phyloP scores from a whole-genome alignment of 208 protist species.

The Leishmania tropica region DNA sequence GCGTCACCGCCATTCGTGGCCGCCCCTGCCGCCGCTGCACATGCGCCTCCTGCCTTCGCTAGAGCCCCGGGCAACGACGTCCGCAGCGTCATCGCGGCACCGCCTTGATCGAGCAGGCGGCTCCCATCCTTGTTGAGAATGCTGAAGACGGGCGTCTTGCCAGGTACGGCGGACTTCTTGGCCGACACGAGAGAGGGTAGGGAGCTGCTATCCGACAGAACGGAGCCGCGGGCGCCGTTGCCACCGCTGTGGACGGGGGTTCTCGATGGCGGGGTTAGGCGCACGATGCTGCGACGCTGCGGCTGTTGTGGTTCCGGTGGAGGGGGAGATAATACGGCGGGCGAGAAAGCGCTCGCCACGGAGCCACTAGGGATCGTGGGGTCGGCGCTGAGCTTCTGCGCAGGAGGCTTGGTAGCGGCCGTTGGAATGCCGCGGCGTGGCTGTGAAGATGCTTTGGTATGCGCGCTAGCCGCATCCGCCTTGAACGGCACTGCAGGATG shows the following conservation, averaged over 20 bases:
- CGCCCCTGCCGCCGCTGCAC: background rate
- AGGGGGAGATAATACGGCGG: conserved; percentile 1
- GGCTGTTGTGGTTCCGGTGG: background rate
- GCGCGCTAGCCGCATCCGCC: background rate
- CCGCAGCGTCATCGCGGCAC: background rate
- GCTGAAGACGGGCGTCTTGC: conserved; percentile 46
- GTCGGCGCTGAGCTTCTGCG: conserved; percentile 2
- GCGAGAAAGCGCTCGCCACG: background rate
- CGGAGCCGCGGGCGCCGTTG: background rate
- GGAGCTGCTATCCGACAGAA: background rate
- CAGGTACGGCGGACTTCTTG: conserved; percentile 27
- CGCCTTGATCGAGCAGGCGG: conserved; percentile 15
- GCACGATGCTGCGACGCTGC: conserved; percentile 24
- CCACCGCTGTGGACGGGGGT: background rate
- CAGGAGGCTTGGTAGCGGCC: background rate
- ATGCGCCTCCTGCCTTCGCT: background rate
- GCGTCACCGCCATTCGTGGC: background rate
- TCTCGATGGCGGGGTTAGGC: conserved; percentile 19
- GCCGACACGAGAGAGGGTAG: conserved; percentile 29
- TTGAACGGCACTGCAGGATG: conserved; percentile 2
- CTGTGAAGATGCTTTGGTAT: background rate
- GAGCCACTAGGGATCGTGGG: background rate
- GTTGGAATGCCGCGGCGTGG: background rate
- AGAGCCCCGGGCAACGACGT: background rate
- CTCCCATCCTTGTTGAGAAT: conserved; percentile 50